Base-by-base conservation (phyloP, 148 eudicot species). In the Rhododendron griersonianum region DNA sequence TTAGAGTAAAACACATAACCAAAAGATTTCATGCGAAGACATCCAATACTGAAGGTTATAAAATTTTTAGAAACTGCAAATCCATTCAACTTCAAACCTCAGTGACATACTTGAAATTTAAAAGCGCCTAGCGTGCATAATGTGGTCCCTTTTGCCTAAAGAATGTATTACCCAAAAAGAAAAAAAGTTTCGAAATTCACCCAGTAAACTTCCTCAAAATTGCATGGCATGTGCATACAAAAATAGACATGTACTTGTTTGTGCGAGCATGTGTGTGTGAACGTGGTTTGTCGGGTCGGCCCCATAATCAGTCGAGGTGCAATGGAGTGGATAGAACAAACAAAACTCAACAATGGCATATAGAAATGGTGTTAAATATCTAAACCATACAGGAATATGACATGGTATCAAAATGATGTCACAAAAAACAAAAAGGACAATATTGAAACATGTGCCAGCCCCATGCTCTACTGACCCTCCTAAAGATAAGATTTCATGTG, bases 391-490 rank as follows among this genome's bases (percentile, higher is more conserved):
- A 30, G 1, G 39, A 71, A 30, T 16, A 21, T 41, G 84, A 59
- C 82, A 81, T 23, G 41, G 19, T 71, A 71, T 30, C 39, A 71
- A 28, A 69, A 39, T 15, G 59, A 48, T 84, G 59, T 23, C 37
- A 80, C 21, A n/a, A 61, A 59, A 65, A 81, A 82, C 67, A 79
- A 37, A 85, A 81, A 51, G 18, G 25, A 2, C 65, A 87, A 81
- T 73, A 83, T 10, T 83, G 89, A 88, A 88, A 87, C 83, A 86
- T 86, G 90, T 90, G 91, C 88, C 89, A 84, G 80, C 86, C 91
- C 84, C 93, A 90, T 90, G 86, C 85, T 85, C 59, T 80, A 84
- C 83, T 57, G 73, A 74, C 84, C 83, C 78, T 81, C 21, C 15
- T 53, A 88, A 86, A 86, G 89, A 93, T 91, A 86, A 87, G 90